Percentiles rank a stretch among this genome's conserved stretches.
Conservation (phyloP, 2,329 filamentous ascomycete species). For the Phyllosticta paracitricarpa region DNA sequence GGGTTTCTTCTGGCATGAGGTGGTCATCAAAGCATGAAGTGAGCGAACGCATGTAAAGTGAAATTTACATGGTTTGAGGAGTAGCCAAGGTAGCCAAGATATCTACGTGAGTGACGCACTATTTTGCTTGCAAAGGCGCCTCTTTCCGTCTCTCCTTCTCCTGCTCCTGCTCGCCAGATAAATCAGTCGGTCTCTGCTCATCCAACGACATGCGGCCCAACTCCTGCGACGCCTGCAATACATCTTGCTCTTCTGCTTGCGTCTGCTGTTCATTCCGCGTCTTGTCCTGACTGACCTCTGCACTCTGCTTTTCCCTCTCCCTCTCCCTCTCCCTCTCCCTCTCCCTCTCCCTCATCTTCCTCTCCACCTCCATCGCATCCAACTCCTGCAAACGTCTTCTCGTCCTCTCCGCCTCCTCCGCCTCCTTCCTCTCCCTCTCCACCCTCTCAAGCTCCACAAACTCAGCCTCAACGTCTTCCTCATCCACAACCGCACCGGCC, state of each 20-base stretch:
- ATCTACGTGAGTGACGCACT: not conserved
- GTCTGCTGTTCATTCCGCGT: not conserved
- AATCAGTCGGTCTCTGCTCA: not conserved
- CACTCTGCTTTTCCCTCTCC: not conserved
- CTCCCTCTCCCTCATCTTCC: not conserved
- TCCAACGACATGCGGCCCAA: constrained; percentile 6
- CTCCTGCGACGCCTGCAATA: constrained; percentile 3
- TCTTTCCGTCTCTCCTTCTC: not conserved
- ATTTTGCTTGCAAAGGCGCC: not conserved
- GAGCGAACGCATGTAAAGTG: too few relatives aligned
- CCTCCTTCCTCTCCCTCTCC: constrained; percentile 58
- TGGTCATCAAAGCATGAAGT: too few relatives aligned
- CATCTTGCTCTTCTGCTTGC: not conserved
- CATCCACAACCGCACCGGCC: constrained; percentile 48
- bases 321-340: not conserved
- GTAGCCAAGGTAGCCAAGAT: not conserved
- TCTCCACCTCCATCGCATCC: constrained; percentile 30
- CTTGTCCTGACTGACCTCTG: not conserved
- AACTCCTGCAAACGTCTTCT: constrained; percentile 31
- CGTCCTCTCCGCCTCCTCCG: constrained; percentile 34
- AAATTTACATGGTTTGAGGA: too few relatives aligned
- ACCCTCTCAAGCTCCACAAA: constrained; percentile 60
- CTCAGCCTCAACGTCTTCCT: constrained; percentile 79
- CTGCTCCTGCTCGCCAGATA: not conserved
- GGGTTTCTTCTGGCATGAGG: too few relatives aligned